Base-by-base conservation (phyloP, 2,329 filamentous ascomycete genomes). In the Ascochyta koolunga region DNA sequence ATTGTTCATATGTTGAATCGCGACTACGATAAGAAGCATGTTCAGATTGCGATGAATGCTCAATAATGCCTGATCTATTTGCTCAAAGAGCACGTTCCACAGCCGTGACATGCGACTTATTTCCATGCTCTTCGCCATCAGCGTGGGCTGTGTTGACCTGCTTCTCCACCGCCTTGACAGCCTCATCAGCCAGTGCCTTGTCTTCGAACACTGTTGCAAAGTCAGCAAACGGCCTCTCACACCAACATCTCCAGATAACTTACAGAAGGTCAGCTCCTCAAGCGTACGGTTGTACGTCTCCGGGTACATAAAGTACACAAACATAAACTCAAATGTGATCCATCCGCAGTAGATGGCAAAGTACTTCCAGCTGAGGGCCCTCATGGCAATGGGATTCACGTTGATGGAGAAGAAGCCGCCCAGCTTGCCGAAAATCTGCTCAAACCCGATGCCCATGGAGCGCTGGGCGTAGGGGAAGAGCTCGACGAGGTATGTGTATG, bases 301-400 rank as follows among this genome's bases (percentile, higher is more conserved):
- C 0, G 83, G 84, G 68, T 84, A 86, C 77, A 86, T 82, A 70
- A 85, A 81, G 73, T 83, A 86, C 47, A 83, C 78, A 10, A 81
- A 77, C 0, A 79, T 76, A 44, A 85, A 76, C 61, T 84, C 83
- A 56, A 79, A 77, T 9, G 78, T 78, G 60, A 84, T 84, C 64
- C 79, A 84, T 33, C 80, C 81, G 36, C 81, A 82, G 61, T 83
- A 83, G 53, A 83, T 81, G 37, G 82, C 78, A 58, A 84, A 83
- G 32, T 82, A 84, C 64, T 79, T 77, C 67, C 83, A 85, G 10
- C 73, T 69, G 49, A 86, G 83, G 45, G 77, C 80, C 9, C 71
- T 68, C 55, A 88, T 82, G 7, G 85, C 83, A 27, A 85, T 79
- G 0, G 85, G 86, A 1, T 85, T 86, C 56, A 88, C 84, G 78